Percentiles rank a stretch among this genome's conserved stretches.
Conservation (phyloP, 192 early-diverging fungal genomes). For the Cetraspora pellucida region DNA sequence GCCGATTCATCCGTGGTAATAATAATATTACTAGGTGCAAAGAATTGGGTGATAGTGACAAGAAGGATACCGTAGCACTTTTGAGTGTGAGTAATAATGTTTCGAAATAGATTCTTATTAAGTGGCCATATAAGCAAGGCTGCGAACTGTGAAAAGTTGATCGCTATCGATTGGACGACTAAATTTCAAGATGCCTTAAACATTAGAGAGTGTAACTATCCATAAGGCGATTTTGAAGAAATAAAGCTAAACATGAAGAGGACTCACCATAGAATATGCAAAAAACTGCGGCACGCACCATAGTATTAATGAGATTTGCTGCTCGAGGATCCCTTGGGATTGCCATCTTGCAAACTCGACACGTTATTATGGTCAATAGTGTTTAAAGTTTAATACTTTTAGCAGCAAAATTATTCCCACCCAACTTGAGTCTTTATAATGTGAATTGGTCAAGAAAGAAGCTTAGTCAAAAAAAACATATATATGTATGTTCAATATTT, state of each 20-base stretch:
- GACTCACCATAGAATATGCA: background rate
- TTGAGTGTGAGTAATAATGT: constrained; percentile 45
- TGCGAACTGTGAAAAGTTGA: constrained; percentile 40
- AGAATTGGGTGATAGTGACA: constrained; percentile 53
- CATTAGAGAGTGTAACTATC: background rate
- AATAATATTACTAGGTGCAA: constrained; percentile 53
- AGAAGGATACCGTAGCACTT: constrained; percentile 49
- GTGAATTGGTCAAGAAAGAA: too few species aligned
- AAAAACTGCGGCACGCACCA: background rate
- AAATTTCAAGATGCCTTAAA: background rate
- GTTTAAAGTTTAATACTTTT: too few species aligned
- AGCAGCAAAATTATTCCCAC: too few species aligned
- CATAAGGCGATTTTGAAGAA: background rate
- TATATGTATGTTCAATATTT: too few species aligned
- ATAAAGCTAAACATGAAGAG: background rate
- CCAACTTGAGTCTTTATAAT: too few species aligned
- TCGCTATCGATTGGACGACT: background rate
- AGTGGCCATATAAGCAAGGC: constrained; percentile 37
- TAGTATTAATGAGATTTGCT: background rate
- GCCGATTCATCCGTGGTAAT: constrained; percentile 50
- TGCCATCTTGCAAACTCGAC: background rate
- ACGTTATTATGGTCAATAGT: background rate
- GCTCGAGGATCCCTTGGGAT: background rate
- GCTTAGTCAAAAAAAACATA: too few species aligned
- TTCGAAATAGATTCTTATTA: constrained; percentile 31